phyloP scores from a whole-genome alignment of 331 rosid genomes.

The Acacia concinna region DNA sequence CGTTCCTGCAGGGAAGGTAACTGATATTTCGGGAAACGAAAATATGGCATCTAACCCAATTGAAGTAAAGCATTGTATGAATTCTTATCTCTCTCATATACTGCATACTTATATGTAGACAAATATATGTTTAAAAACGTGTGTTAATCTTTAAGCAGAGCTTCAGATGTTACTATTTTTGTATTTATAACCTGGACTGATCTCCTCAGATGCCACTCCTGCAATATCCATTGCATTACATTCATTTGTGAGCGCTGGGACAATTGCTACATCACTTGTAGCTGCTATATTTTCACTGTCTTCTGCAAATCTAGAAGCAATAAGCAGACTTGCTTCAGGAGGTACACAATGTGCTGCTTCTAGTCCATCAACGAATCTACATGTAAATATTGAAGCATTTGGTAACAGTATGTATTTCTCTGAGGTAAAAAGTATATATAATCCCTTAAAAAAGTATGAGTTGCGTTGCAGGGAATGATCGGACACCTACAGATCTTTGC shows the following conservation, averaged over 20 bases:
- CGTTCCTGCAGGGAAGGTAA: slow-evolving; percentile 59
- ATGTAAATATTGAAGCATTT: slow-evolving; percentile 42
- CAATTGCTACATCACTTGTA: slow-evolving; percentile 59
- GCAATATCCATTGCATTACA: slow-evolving; percentile 49
- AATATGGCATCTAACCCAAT: slow-evolving; percentile 69
- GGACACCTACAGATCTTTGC: slow-evolving; percentile 79
- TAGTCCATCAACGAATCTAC: slow-evolving; percentile 52
- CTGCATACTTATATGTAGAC: not conserved
- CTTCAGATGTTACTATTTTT: not conserved
- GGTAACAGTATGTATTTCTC: not conserved
- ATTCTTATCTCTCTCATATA: slow-evolving; percentile 23
- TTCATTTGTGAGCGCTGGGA: slow-evolving; percentile 61
- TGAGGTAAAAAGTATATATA: not conserved
- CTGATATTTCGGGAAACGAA: slow-evolving; percentile 70
- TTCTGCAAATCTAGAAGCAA: slow-evolving; percentile 59
- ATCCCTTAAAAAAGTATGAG: not conserved
- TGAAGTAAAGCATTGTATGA: slow-evolving; percentile 58
- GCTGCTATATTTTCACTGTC: slow-evolving; percentile 54
- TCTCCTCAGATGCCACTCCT: slow-evolving; percentile 53
- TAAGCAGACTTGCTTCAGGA: slow-evolving; percentile 50
- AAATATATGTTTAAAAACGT: slow-evolving; percentile 23
- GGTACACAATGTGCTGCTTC: slow-evolving; percentile 31
- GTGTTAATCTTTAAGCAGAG: not conserved
- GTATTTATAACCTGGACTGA: not conserved
- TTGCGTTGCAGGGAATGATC: slow-evolving; percentile 53